Conservation (phyloP, 2,329 filamentous ascomycete genomes). For the Neonectria punicea region DNA sequence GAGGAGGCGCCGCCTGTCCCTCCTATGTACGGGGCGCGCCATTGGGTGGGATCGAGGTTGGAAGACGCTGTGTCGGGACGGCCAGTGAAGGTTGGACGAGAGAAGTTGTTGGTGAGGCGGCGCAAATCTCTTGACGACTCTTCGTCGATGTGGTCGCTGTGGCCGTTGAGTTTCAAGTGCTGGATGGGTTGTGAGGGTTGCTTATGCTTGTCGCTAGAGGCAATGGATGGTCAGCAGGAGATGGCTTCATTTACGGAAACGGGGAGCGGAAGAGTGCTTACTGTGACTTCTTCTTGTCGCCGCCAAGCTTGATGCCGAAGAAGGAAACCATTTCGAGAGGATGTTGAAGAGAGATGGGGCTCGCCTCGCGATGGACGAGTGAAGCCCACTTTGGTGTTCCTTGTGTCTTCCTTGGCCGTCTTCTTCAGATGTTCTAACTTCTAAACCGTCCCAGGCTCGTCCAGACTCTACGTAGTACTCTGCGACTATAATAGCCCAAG, state of each 20-base stretch:
- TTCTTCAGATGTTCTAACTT: not conserved
- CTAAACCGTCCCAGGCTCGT: not conserved
- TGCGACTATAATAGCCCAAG: slow-evolving; percentile 10
- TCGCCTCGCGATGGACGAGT: slow-evolving; percentile 6
- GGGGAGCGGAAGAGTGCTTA: slow-evolving; percentile 35
- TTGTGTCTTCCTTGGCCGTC: not conserved
- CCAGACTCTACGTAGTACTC: not conserved
- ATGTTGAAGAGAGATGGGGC: not conserved
- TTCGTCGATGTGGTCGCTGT: not conserved
- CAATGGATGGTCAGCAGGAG: slow-evolving; percentile 20
- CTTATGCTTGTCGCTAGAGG: slow-evolving; percentile 38
- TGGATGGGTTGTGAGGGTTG: slow-evolving; percentile 27
- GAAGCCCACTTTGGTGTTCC: slow-evolving; percentile 10
- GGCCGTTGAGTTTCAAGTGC: slow-evolving; percentile 16
- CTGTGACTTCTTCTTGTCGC: slow-evolving; percentile 67
- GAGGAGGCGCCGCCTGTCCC: slow-evolving; percentile 54
- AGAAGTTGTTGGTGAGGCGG: slow-evolving; percentile 49
- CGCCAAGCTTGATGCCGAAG: slow-evolving; percentile 66
- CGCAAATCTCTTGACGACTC: slow-evolving; percentile 37
- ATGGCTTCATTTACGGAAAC: not conserved
- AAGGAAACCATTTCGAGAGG: slow-evolving; percentile 64
- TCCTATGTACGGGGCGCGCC: slow-evolving; percentile 48
- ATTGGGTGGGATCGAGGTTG: slow-evolving; percentile 40
- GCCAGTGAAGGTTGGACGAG: slow-evolving; percentile 48
- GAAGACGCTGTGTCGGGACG: slow-evolving; percentile 57